Conservation (phyloP, 2,329 filamentous ascomycete species). For the Colletotrichum brevisporum region DNA sequence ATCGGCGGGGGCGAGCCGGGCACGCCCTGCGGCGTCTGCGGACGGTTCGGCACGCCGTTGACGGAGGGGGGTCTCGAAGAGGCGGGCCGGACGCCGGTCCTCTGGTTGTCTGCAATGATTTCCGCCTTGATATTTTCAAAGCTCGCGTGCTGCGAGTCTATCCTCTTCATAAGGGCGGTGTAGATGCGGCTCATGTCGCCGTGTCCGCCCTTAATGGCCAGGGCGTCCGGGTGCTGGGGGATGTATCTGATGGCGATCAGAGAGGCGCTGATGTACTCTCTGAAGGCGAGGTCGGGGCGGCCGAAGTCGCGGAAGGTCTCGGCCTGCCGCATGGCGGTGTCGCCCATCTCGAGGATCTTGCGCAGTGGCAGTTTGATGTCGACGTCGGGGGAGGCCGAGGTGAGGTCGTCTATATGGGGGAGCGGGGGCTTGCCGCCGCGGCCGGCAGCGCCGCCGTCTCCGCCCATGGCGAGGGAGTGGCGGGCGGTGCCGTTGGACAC, state of each 20-base stretch:
- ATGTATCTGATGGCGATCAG: conserved; percentile 84
- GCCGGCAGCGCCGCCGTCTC: conserved; percentile 36
- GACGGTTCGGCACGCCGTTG: conserved; percentile 30
- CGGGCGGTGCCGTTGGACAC: conserved; percentile 34
- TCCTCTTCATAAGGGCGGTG: conserved; percentile 63
- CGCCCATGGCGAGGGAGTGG: conserved; percentile 39
- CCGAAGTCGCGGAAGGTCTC: conserved; percentile 74
- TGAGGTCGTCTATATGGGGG: conserved; percentile 69
- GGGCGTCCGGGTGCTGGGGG: conserved; percentile 82
- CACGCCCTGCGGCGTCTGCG: conserved; percentile 38
- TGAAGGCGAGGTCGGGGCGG: conserved; percentile 80
- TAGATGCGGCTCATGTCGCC: conserved; percentile 64
- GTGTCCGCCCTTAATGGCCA: conserved; percentile 70
- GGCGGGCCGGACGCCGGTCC: conserved; percentile 69
- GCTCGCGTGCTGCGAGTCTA: conserved; percentile 60
- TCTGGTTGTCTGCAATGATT: conserved; percentile 74
- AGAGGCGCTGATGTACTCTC: conserved; percentile 86
- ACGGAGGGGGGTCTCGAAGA: conserved; percentile 10
- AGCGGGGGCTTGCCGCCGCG: conserved; percentile 53
- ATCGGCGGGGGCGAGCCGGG: conserved; percentile 42
- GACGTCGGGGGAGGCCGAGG: conserved; percentile 61
- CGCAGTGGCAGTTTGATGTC: conserved; percentile 65
- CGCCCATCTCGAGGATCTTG: conserved; percentile 66
- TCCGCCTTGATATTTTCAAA: conserved; percentile 72
- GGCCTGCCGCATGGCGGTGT: conserved; percentile 70